Base-by-base conservation (phyloP, 2,329 filamentous ascomycete genomes). In the Fusarium sp. region DNA sequence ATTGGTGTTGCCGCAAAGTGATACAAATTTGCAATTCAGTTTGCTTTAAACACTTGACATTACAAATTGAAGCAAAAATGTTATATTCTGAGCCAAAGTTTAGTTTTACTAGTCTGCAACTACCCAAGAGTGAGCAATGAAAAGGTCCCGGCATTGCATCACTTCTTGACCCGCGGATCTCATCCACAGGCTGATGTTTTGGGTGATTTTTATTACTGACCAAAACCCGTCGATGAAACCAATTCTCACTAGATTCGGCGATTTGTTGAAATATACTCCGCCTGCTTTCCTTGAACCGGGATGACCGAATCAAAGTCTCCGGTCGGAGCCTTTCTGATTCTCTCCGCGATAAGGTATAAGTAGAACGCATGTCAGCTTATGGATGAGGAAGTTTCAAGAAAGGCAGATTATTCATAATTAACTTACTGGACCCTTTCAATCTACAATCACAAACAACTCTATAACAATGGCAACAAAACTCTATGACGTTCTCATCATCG, bases 401-500 rank as follows among this genome's bases (percentile, higher is more conserved):
- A 6, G 25, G 6, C 34, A 35, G 7, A 42, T 2, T 5, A 43
- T n/a, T 2, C 24, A 19, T 4, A 9, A 31, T 8, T 5, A 4
- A 10, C n/a, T 9, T 19, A 4, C 7, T 19, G 9, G 6, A 24
- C n/a, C 6, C 19, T 19, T 28, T 4, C 7, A 12, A 10, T 5
- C 12, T 2, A 25, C 9, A 3, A 1, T 15, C 1, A 6, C 13
- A n/a, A 0, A n/a, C 12, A n/a, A 0, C 13, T 19, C 9, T 8
- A 4, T 1, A 1, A 4, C 3, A 6, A 64, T 64, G 61, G 4
- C 57, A 4, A 48, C 60, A 0, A 71, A 70, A 12, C 61, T 77
- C 56, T 82, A 80, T 70, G 83, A 85, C 68, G 80, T 78, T 22
- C 78, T 85, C 49, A 76, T 86, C 56, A 76, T 86, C 34, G 83